Evolutionary conservation across 305 asterid genomes (phyloP), one percentile per base, ranked within the genome.

Genomic region (Solanum hybrid): DNA sequence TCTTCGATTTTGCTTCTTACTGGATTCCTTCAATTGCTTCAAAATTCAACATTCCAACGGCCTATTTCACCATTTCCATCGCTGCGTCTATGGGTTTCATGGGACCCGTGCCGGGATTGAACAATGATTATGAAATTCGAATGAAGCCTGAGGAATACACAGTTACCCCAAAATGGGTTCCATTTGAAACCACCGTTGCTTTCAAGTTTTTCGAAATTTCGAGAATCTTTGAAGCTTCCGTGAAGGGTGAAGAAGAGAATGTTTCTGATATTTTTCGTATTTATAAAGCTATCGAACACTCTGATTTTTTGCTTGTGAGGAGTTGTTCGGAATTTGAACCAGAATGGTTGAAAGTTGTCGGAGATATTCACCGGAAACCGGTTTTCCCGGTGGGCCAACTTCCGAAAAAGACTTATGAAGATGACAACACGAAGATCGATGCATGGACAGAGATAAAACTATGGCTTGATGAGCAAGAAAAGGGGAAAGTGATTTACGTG

Each of bases 141-240:
- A 87, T 74, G 5, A 91, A 77, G 37, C 94, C 91, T 5, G 94
- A 94, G 6, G 95, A 94, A 67, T 94, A 86, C 82, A 69, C 87
- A 9, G 91, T 87, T 29, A 83, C 92, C 12, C 96, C 95, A 1
- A 37, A 86, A 73, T 94, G 94, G 95, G 91, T 94, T 1, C 90
- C 90, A 1, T 92, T 93, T 51, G 89, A 92, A 4, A 69, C 94
- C 3, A 88, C 83, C 0, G 86, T 92, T 7, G 92, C 94, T 0
- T 93, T 57, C 12, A 89, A 89, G 8, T 90, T 31, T 10, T 88
- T 57, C 29, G 95, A 93, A 57, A 22, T 92, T 37, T 80, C 3
- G 31, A 5, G 64, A n/a, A n/a, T 37, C 35, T 16, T 76, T 2
- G 90, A 75, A 11, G 89, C 86, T 36, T 12, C 86, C 7, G 13